Base-by-base conservation (phyloP, 2,329 filamentous ascomycete genomes). In the Alternaria atra region DNA sequence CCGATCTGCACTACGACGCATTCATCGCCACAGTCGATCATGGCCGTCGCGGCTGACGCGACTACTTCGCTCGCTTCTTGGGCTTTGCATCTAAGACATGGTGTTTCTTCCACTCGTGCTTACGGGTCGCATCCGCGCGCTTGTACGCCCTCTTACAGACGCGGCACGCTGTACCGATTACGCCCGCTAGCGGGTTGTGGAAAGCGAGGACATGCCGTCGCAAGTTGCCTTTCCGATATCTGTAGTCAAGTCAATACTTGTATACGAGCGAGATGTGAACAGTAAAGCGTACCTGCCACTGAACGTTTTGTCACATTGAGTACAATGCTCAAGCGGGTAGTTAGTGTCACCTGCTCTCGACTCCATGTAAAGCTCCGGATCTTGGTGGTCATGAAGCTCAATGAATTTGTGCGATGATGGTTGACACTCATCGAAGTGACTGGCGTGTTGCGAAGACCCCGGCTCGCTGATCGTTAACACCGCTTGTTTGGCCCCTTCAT, bases 71-170 rank as follows among this genome's bases (percentile, higher is more conserved):
- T n/a, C 61, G 58, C 32, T 61, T 69, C 17, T 58, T 63, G 0
- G 66, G 60, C 53, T 51, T 61, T 4, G 58, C 53, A 30, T 60
- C 56, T 2, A 1, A 12, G 6, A 64, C 42, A 0, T 35, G 25
- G 15, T 69, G 67, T 25, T 53, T 60, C 8, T 64, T 61, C 63
- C 61, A 65, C 25, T 69, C 65, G 23, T 69, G 67, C 8, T 69
- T 69, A 6, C 60, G 54, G 5, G 42, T 51, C 4, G 67, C 67
- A 35, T 70, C 67, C 5, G 44, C 29, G 8, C 66, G 58, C 10
- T 50, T 61, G 47, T 56, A 68, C 1, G 4, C 5, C 8, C 48
- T 29, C 1, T 44, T 20, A 13, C 66, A 68, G 3, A 23, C 13
- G 3, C 61, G 54, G 47, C 65, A 68, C 13, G 25, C 23, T n/a